phyloP scores from a whole-genome alignment of 345 rosid species.

The Eucalyptus curtisii region DNA sequence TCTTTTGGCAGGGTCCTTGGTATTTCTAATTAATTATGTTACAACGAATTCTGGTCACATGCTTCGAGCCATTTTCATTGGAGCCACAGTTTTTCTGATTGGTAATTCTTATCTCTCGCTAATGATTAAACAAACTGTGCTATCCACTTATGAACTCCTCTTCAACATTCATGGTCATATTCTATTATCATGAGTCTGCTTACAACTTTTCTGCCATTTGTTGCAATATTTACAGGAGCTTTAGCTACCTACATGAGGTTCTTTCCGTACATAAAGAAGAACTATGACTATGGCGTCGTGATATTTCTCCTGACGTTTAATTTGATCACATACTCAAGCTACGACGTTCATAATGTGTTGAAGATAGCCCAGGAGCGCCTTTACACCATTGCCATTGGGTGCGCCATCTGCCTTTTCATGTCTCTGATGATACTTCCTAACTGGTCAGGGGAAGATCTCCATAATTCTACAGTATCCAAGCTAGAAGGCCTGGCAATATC shows the following conservation, averaged over 20 bases:
- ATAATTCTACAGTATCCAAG: slow-evolving; percentile 51
- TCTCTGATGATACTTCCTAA: slow-evolving; percentile 55
- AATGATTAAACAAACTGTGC: neutral
- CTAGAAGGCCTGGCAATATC: slow-evolving; percentile 67
- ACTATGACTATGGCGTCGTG: slow-evolving; percentile 79
- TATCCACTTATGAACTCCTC: neutral
- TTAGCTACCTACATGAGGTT: slow-evolving; percentile 69
- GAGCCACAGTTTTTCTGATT: slow-evolving; percentile 50
- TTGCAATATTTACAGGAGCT: slow-evolving; percentile 29
- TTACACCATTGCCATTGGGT: slow-evolving; percentile 63
- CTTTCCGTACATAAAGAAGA: slow-evolving; percentile 74
- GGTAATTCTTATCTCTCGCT: slow-evolving; percentile 22
- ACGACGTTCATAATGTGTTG: slow-evolving; percentile 43
- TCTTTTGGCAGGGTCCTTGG: slow-evolving; percentile 56
- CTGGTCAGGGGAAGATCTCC: slow-evolving; percentile 93
- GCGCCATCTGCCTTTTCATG: slow-evolving; percentile 72
- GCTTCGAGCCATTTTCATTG: slow-evolving; percentile 64
- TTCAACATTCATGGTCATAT: neutral
- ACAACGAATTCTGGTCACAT: slow-evolving; percentile 35
- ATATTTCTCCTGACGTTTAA: slow-evolving; percentile 82
- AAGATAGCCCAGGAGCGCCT: slow-evolving; percentile 56
- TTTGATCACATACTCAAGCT: slow-evolving; percentile 76
- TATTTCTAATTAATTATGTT: slow-evolving; percentile 53
- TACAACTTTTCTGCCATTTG: neutral
- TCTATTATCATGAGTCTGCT: neutral